Base-by-base conservation (phyloP, 805 yeast species). In the Teunomyces barrocoloradensis region DNA sequence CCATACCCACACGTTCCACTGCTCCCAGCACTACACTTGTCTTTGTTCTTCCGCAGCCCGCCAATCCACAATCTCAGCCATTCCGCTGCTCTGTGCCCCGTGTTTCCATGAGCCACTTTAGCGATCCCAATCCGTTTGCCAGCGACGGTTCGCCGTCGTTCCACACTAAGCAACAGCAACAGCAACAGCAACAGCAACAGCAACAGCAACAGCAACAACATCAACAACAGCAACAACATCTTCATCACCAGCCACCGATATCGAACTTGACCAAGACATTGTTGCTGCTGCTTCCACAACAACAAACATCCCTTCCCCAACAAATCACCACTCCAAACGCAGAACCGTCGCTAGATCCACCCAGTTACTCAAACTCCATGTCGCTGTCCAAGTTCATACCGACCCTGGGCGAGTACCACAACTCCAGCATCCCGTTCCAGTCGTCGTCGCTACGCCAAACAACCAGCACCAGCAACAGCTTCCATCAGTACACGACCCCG, bases 191-290 rank as follows among this genome's bases (percentile, higher is more conserved):
- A n/a, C n/a, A n/a, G n/a, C n/a, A n/a, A n/a, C n/a, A n/a, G n/a
- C n/a, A 30, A n/a, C 34, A n/a, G 7, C 39, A 25, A 17, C 18
- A 18, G 4, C 20, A 18, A 18, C 20, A 18, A 18, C 20, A 18
- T 3, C 20, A 18, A 18, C 33, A 30, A 7, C 33, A 30, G 47
- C 42, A 47, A 46, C 45, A 38, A 39, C 37, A 41, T 30, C 42
- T 23, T 50, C 40, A 53, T 7, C 44, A 43, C 10, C 44, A 50
- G 23, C 36, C 34, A 27, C 51, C 29, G 33, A 49, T 65, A 32
- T 68, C 73, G 20, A 68, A 68, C 53, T 55, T 68, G 46, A 68
- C 73, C 43, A 66, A 60, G 45, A 68, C 60, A 46, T 55, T 68
- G 48, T 52, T 65, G 10, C 32, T 33, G 45, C 40, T 25, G 39